Evolutionary conservation across 257 asterid genomes (phyloP).

Genomic region (Penstemon newberryi): DNA sequence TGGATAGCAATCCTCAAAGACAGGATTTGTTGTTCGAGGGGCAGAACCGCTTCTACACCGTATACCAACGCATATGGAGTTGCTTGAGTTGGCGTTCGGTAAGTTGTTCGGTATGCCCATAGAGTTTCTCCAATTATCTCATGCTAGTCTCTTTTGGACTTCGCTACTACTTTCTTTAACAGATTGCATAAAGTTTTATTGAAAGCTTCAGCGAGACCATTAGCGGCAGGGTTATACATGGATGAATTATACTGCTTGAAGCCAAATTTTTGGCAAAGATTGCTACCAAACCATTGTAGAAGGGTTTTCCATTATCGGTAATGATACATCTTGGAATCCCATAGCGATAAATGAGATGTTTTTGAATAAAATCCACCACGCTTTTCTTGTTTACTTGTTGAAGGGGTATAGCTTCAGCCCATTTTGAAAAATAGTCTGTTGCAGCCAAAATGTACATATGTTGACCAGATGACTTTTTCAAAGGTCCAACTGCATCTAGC

Average conservation of each 20-base stretch:
- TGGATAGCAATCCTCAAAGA: neutral
- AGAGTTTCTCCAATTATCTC: neutral
- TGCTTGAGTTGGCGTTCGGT: neutral
- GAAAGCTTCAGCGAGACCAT: no score
- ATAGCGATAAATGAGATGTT: no score
- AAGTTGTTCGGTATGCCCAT: neutral
- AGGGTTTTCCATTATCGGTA: neutral
- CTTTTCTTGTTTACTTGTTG: conserved; percentile 3
- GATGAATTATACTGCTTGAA: no score
- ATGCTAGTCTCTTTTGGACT: no score
- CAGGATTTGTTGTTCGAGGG: neutral
- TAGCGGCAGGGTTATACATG: neutral
- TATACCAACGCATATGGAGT: neutral
- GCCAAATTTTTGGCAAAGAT: neutral
- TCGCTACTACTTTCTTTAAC: no score
- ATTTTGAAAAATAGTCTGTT: neutral
- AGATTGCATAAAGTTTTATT: no score
- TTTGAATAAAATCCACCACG: neutral
- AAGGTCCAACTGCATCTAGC: no score
- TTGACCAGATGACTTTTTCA: no score
- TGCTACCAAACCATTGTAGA: neutral
- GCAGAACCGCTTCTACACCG: neutral
- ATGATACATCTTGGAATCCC: no score
- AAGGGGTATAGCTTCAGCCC: neutral
- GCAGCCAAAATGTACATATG: no score